Conservation (phyloP, 305 asterid genomes). For the Fraxinus nigra region DNA sequence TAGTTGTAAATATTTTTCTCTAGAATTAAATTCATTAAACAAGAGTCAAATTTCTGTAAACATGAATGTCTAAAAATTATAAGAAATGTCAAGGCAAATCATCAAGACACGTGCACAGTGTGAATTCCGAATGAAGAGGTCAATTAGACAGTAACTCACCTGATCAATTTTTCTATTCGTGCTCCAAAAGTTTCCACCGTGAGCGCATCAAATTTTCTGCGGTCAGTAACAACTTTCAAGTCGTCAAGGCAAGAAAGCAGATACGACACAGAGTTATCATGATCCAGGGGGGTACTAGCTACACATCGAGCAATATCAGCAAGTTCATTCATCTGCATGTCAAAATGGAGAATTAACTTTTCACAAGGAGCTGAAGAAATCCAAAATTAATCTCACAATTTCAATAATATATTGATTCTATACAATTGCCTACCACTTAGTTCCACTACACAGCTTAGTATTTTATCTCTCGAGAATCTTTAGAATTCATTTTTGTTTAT, state of each 20-base stretch:
- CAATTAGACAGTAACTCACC: slow-evolving; percentile 39
- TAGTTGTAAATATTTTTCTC: slow-evolving; percentile 96
- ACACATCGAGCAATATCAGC: slow-evolving; percentile 98
- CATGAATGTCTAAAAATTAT: slow-evolving; percentile 13
- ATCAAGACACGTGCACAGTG: slow-evolving; percentile 4
- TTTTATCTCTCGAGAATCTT: background rate
- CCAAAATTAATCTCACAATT: slow-evolving; percentile 3
- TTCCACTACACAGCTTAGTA: background rate
- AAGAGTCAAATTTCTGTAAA: slow-evolving; percentile 13
- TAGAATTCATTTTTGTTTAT: background rate
- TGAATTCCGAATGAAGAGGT: slow-evolving; percentile 17
- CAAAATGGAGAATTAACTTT: slow-evolving; percentile 6
- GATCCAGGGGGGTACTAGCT: slow-evolving; percentile 86
- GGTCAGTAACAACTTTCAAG: slow-evolving; percentile 80
- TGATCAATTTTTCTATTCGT: slow-evolving; percentile 92
- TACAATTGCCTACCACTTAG: background rate
- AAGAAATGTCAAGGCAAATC: background rate
- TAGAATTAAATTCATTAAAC: slow-evolving; percentile 27
- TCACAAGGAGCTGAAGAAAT: slow-evolving; percentile 1
- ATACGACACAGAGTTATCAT: slow-evolving; percentile 80
- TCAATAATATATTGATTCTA: slow-evolving; percentile 4
- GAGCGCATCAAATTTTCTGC: slow-evolving; percentile 87
- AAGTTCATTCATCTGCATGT: slow-evolving; percentile 88
- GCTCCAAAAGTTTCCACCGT: slow-evolving; percentile 99
- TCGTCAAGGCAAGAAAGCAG: slow-evolving; percentile 95